Evolutionary conservation across 1,139 yeast species (phyloP).

Genomic region (Nakaseomyces uthaithaninus): DNA sequence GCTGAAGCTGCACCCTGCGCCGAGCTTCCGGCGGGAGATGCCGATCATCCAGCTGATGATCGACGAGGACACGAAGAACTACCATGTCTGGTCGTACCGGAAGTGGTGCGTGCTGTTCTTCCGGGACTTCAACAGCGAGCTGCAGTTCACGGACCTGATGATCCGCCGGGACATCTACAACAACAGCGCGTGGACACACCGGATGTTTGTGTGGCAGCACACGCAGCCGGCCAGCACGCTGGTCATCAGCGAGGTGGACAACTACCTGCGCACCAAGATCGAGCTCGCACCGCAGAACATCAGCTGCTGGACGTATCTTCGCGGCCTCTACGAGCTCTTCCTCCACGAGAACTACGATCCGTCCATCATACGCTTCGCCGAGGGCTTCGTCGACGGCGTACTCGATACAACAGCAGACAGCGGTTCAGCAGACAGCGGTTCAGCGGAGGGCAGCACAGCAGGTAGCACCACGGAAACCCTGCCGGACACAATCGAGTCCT

Average conservation of each 20-base stretch:
- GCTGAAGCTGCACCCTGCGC: conserved; percentile 35
- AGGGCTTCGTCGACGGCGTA: conserved; percentile 34
- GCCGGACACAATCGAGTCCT: conserved; percentile 35
- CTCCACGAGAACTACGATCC: conserved; percentile 24
- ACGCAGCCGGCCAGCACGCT: conserved; percentile 7
- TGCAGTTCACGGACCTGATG: conserved; percentile 43
- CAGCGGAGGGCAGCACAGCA: conserved; percentile 14
- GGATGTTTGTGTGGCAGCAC: conserved; percentile 46
- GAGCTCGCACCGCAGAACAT: conserved; percentile 67
- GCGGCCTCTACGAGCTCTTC: conserved; percentile 46
- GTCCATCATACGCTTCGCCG: conserved; percentile 41
- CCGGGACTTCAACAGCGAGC: conserved; percentile 43
- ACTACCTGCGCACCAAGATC: conserved; percentile 18
- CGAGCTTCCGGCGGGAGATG: conserved; percentile 47
- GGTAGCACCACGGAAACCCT: background rate
- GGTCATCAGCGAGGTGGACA: conserved; percentile 8
- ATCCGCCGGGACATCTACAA: conserved; percentile 64
- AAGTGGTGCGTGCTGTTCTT: conserved; percentile 67
- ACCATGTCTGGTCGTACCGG: conserved; percentile 92
- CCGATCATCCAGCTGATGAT: conserved; percentile 61
- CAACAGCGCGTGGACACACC: conserved; percentile 91
- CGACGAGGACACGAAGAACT: conserved; percentile 75
- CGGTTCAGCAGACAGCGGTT: no score
- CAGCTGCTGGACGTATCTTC: conserved; percentile 79
- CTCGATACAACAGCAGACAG: conserved; percentile 16